Conservation (phyloP, 2,329 filamentous ascomycete genomes). For the Pestalotiopsis sp. region DNA sequence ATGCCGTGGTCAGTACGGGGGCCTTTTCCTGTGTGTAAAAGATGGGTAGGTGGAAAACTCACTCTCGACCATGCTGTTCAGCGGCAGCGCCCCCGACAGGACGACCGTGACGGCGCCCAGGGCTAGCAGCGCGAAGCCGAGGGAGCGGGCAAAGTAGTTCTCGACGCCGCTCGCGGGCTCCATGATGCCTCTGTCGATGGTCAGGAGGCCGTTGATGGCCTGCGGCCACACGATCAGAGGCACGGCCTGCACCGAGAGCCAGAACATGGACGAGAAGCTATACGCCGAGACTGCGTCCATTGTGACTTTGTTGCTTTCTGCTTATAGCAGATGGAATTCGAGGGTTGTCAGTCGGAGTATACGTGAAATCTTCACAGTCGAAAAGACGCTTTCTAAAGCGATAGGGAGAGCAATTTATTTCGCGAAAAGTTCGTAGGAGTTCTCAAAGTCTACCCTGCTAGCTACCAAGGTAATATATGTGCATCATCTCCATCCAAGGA, state of each 20-base stretch:
- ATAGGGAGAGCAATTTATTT: neutral
- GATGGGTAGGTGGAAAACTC: slow-evolving; percentile 14
- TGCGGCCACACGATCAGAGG: slow-evolving; percentile 50
- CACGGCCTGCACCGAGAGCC: slow-evolving; percentile 50
- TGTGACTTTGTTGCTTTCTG: neutral
- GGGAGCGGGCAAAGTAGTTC: slow-evolving; percentile 71
- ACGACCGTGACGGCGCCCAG: slow-evolving; percentile 66
- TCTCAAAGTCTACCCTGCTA: neutral
- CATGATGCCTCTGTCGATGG: slow-evolving; percentile 11
- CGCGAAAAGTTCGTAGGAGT: neutral
- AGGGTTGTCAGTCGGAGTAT: no score
- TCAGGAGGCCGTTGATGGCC: slow-evolving; percentile 47
- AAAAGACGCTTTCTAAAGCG: neutral
- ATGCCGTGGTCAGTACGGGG: neutral
- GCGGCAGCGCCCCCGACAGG: slow-evolving; percentile 70
- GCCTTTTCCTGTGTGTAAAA: no score
- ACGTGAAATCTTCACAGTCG: neutral
- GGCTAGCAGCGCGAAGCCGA: slow-evolving; percentile 68
- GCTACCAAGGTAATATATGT: neutral
- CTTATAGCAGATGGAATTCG: neutral
- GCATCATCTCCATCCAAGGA: neutral
- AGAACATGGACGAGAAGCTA: slow-evolving; percentile 52
- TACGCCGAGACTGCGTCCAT: slow-evolving; percentile 51
- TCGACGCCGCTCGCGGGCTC: slow-evolving; percentile 54
- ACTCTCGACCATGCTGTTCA: slow-evolving; percentile 53